A percentile compares a stretch with the other conserved stretches of the same genome.
Evolutionary conservation across 225 moss, liverwort and hornwort species (phyloP).

Genomic region (Sphagnum contortum): DNA sequence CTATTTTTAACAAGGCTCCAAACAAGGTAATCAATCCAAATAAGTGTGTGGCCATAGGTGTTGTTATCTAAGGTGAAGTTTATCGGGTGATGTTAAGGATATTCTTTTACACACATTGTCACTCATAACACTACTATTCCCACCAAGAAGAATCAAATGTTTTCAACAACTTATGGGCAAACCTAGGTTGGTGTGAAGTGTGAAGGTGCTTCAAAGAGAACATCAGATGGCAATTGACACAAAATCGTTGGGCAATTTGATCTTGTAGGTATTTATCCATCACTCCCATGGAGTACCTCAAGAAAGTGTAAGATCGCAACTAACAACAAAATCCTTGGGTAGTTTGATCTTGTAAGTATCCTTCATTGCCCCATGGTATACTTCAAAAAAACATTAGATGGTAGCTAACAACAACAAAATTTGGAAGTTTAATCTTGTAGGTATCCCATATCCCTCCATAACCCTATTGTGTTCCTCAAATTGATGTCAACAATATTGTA

Average conservation of each 20-base stretch:
- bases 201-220: slow-evolving; percentile 91
- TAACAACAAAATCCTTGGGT: slow-evolving; percentile 74
- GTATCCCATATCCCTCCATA: slow-evolving; percentile 87
- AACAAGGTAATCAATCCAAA: slow-evolving; percentile 91
- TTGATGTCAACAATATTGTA: slow-evolving; percentile 85
- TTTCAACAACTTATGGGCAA: slow-evolving; percentile 87
- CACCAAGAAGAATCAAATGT: slow-evolving; percentile 93
- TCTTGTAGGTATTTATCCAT: too few species aligned
- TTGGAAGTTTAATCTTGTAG: too few species aligned
- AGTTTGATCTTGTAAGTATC: too few species aligned
- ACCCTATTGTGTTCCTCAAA: slow-evolving; percentile 77
- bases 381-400: too few species aligned
- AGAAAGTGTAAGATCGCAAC: slow-evolving; percentile 84
- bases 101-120: slow-evolving; percentile 86
- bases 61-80: slow-evolving; percentile 86
- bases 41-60: slow-evolving; percentile 90
- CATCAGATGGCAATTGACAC: too few species aligned
- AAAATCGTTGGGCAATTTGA: too few species aligned
- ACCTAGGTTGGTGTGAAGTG: slow-evolving; percentile 78
- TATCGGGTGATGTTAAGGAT: slow-evolving; percentile 92
- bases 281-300: too few species aligned
- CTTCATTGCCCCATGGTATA: too few species aligned
- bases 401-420: too few species aligned
- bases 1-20: slow-evolving; percentile 83
- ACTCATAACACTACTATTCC: slow-evolving; percentile 86